phyloP scores from a whole-genome alignment of 768 basidiomycete species.

The Termitomyces sp. region DNA sequence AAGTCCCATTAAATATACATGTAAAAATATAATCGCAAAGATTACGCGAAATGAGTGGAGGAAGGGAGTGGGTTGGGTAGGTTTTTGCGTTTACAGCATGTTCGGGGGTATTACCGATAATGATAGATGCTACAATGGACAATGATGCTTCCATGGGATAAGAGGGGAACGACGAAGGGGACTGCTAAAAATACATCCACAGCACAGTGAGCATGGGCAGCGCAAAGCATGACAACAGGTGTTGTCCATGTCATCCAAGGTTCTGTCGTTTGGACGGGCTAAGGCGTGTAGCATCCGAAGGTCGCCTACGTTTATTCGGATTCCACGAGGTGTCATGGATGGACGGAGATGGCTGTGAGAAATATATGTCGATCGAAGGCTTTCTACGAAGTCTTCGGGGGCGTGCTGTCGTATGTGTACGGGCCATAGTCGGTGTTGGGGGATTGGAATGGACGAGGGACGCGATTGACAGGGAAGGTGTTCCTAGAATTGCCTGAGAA shows the following conservation, averaged over 20 bases:
- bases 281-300: slow-evolving; percentile 16
- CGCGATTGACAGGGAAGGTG: slow-evolving; percentile 53
- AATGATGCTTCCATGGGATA: slow-evolving; percentile 6
- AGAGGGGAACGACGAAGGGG: neutral
- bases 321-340: slow-evolving; percentile 17
- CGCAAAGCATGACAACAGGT: neutral
- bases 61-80: neutral
- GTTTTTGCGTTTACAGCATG: neutral
- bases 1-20: neutral
- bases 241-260: slow-evolving; percentile 8
- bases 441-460: slow-evolving; percentile 71
- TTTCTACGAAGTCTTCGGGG: slow-evolving; percentile 21
- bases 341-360: slow-evolving; percentile 26
- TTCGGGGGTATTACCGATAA: slow-evolving; percentile 10
- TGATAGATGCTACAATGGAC: slow-evolving; percentile 16
- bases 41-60: neutral
- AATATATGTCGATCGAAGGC: slow-evolving; percentile 47
- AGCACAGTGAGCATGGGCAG: neutral
- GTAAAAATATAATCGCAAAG: neutral
- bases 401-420: slow-evolving; percentile 16
- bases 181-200: slow-evolving; percentile 14
- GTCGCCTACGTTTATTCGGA: slow-evolving; percentile 21
- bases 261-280: slow-evolving; percentile 18
- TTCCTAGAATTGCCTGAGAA: slow-evolving; percentile 27
- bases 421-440: slow-evolving; percentile 47